These are phyloP conservation scores for Plantago major DNA, from an alignment of 257 asterid species.

Conservation along the genomic window DNA sequence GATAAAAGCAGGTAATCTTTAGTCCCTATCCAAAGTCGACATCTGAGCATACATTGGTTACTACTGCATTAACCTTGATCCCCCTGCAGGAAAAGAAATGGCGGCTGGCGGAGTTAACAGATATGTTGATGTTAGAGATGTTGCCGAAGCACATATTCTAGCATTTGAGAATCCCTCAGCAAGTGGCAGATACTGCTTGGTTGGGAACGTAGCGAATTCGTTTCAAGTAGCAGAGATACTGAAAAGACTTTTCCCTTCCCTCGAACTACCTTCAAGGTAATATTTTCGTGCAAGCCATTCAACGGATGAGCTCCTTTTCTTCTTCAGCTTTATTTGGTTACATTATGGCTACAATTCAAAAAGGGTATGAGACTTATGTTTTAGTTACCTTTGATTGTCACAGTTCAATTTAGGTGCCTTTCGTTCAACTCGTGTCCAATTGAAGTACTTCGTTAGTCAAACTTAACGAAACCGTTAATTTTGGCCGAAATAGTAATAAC, in stretches of 20 bases:
- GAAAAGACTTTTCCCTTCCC: slow-evolving; percentile 39
- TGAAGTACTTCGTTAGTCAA: too few species aligned
- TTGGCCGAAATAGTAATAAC: too few species aligned
- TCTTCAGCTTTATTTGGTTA: neutral
- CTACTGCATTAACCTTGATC: neutral
- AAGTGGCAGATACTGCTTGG: slow-evolving; percentile 45
- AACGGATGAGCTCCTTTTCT: neutral
- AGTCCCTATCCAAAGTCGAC: too few species aligned
- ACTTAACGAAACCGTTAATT: too few species aligned
- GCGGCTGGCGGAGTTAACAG: slow-evolving; percentile 18
- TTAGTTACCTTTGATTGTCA: too few species aligned
- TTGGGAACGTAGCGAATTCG: slow-evolving; percentile 34
- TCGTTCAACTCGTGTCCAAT: too few species aligned
- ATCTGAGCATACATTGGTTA: neutral
- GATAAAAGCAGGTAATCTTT: slow-evolving; percentile 27
- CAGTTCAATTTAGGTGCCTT: too few species aligned
- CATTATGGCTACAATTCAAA: neutral
- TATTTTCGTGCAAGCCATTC: neutral
- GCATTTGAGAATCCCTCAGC: slow-evolving; percentile 49
- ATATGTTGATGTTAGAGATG: slow-evolving; percentile 45
- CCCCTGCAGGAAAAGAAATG: slow-evolving; percentile 21
- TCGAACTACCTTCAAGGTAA: slow-evolving; percentile 36
- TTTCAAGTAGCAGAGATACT: slow-evolving; percentile 31
- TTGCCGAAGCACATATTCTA: slow-evolving; percentile 33
- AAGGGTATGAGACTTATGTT: too few species aligned